Base-by-base conservation (phyloP, 2,329 filamentous ascomycete genomes). In the Fusarium vanettenii region DNA sequence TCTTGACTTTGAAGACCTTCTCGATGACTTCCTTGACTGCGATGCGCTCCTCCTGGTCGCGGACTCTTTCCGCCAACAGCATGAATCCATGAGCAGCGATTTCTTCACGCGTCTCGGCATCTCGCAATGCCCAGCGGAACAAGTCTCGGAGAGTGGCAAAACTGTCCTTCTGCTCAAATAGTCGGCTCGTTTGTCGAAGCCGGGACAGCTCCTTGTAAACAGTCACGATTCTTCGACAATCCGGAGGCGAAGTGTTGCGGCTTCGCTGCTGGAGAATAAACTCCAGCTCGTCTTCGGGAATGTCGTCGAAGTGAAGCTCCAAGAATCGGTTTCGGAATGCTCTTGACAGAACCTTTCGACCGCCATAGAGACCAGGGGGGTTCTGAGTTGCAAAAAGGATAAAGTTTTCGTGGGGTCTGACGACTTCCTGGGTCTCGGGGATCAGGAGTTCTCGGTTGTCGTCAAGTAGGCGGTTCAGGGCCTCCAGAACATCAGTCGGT, bases 381-480 rank as follows among this genome's bases (percentile, higher is more conserved):
- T 99, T 99, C 80, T 99, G 97, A 0, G 97, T 99, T 2, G 97
- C 97, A 79, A 99, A 99, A 0, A 99, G 90, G 91, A 98, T 98
- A 82, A 99, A 99, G 77, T 97, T 95, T 33, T 95, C 92, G 75
- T 99, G 95, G 0, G 97, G 97, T 35, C 92, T 92, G 45, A 99
- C 93, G 39, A 97, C 87, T 81, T 99, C 95, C 82, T 99, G 97
- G 0, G 97, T 98, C 82, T 99, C 97, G 0, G 97, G 96, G 37
- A 99, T 95, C 27, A 99, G 88, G 5, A 99, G 89, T 82, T 99
- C 97, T 69, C 97, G 89, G 78, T 99, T 99, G 80, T 99, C 97
- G 78, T 99, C 97, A 1, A 99, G 87, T 0, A 99, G 89, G 78
- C 97, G 92, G 83, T 99, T 99, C 43, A 99, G 87, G 0, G 97